These are phyloP conservation scores for Yueomyces sp. DNA, from an alignment of 1,139 yeast species.

Conservation along the genomic window DNA sequence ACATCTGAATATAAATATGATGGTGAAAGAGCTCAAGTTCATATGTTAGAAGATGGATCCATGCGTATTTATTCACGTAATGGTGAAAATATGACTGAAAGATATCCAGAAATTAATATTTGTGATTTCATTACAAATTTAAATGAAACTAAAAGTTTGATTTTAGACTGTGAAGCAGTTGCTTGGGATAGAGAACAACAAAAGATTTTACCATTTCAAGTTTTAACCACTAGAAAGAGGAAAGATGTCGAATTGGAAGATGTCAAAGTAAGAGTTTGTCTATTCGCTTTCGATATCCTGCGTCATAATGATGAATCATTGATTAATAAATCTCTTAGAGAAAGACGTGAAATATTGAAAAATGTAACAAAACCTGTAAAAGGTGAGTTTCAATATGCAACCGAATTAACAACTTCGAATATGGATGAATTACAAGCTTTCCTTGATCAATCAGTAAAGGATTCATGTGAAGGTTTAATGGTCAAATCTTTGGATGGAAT, in stretches of 20 bases:
- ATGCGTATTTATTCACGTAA: slow-evolving; percentile 81
- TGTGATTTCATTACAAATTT: slow-evolving; percentile 42
- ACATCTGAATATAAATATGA: slow-evolving; percentile 96
- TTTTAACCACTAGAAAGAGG: slow-evolving; percentile 81
- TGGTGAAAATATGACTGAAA: slow-evolving; percentile 91
- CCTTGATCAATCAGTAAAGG: slow-evolving; percentile 79
- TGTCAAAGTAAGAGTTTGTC: slow-evolving; percentile 80
- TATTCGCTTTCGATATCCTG: slow-evolving; percentile 82
- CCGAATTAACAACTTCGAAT: slow-evolving; percentile 56
- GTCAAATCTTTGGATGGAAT: slow-evolving; percentile 74
- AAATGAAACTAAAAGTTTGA: slow-evolving; percentile 36
- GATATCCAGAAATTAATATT: slow-evolving; percentile 84
- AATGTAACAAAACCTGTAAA: slow-evolving; percentile 46
- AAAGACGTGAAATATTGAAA: slow-evolving; percentile 52
- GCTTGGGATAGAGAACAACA: slow-evolving; percentile 79
- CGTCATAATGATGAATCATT: slow-evolving; percentile 61
- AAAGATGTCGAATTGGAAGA: slow-evolving; percentile 83
- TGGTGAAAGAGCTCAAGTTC: slow-evolving; percentile 96
- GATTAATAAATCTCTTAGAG: slow-evolving; percentile 53
- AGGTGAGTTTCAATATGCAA: slow-evolving; percentile 79
- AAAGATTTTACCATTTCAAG: slow-evolving; percentile 85
- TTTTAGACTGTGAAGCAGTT: slow-evolving; percentile 95
- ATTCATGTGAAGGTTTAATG: slow-evolving; percentile 94
- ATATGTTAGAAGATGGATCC: slow-evolving; percentile 51
- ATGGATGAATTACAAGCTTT: slow-evolving; percentile 75